Evolutionary conservation across 768 basidiomycete genomes (phyloP).

Genomic region (Suillus variegatus): DNA sequence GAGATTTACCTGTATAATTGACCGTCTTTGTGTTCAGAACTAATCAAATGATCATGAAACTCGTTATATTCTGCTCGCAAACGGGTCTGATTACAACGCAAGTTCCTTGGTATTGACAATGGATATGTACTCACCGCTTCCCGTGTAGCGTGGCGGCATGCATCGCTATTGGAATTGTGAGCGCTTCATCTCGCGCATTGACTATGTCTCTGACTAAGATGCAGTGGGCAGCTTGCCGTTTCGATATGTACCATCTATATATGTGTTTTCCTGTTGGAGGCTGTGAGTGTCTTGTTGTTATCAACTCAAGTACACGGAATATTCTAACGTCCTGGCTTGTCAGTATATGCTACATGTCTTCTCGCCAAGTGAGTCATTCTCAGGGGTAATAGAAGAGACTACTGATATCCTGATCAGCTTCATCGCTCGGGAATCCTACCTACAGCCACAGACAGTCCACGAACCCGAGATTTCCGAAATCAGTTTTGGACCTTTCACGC

Average conservation of each 20-base stretch:
- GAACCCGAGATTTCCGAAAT: neutral
- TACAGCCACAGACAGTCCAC: conserved; percentile 7
- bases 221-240: conserved; percentile 20
- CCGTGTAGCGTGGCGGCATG: conserved; percentile 18
- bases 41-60: conserved; percentile 14
- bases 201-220: neutral
- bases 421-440: conserved; percentile 18
- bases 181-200: neutral
- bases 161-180: conserved; percentile 19
- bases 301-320: neutral
- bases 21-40: conserved; percentile 11
- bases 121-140: neutral
- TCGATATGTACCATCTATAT: conserved; percentile 20
- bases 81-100: conserved; percentile 30
- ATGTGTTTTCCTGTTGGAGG: conserved; percentile 29
- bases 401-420: too few species aligned
- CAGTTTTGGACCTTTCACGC: neutral
- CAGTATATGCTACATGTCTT: too few species aligned
- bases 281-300: conserved; percentile 10
- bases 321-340: too few species aligned
- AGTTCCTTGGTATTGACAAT: neutral
- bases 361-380: too few species aligned
- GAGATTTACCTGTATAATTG: neutral
- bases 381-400: too few species aligned
- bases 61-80: conserved; percentile 23